Evolutionary conservation across 2,329 filamentous ascomycete species (phyloP), one percentile per base, ranked within the genome.

Genomic region (Hortaea sp.): DNA sequence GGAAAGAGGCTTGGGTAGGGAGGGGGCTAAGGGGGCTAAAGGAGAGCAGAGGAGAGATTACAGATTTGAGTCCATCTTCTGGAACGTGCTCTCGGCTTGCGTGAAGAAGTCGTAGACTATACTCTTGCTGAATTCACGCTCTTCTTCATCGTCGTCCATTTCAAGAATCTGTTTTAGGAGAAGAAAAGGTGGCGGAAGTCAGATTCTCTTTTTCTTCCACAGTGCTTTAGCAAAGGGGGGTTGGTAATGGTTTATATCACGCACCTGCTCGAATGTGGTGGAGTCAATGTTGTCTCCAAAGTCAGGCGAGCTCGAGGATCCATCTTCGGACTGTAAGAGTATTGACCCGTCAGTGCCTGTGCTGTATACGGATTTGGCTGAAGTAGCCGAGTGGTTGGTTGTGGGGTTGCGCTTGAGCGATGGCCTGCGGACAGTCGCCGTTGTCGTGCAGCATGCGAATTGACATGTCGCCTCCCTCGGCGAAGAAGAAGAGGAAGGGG

Each of bases 81-180:
- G 69, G 66, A 97, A 95, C 0, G 90, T 97, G 56, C 79, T 76
- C 56, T 88, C 78, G 34, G 88, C 90, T 70, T 98, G 92, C 12
- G 88, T 82, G 57, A 97, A 94, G 72, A 95, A 98, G 51, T 88
- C 87, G 63, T 81, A 84, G 42, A 97, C 89, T 55, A 98, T 89
- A 50, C 84, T 83, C 58, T 75, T 79, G 69, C 85, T 94, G 74
- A 97, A 97, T 42, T 95, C 88, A 57, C 82, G 77, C 53, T 90
- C 85, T 7, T 82, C 79, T 55, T 86, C 84, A 53, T 86, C 85
- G 53, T 97, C 92, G 66, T 98, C 92, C 90, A 98, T 95, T 68
- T 97, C 92, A 52, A 97, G 79, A 64, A 98, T 97, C 61, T 63
- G 34, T 9, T 9, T 27, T 10, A 28, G 10, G 7, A 11, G 27